phyloP scores from a whole-genome alignment of 805 yeast genomes.

The Ogataea ramenticola region DNA sequence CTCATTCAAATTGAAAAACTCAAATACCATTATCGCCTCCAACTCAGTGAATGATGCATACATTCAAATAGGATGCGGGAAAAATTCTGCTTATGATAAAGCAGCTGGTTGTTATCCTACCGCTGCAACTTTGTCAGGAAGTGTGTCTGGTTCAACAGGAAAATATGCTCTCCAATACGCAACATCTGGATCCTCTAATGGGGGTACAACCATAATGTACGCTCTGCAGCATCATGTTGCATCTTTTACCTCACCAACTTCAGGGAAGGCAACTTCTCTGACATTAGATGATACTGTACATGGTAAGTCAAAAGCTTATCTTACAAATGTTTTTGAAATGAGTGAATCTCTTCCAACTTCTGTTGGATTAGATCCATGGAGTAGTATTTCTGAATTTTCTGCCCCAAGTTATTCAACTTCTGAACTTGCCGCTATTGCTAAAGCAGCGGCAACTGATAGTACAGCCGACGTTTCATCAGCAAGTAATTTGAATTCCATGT shows the following conservation, averaged over 20 bases:
- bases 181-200: conserved; percentile 37
- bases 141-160: conserved; percentile 28
- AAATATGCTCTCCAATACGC: conserved; percentile 37
- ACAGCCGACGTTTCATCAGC: conserved; percentile 34
- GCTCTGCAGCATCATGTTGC: conserved; percentile 46
- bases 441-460: conserved; percentile 32
- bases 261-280: conserved; percentile 25
- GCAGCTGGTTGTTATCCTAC: conserved; percentile 60
- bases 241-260: conserved; percentile 26
- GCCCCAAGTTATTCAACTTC: conserved; percentile 13
- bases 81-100: conserved; percentile 39
- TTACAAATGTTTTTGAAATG: conserved; percentile 35
- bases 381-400: conserved; percentile 32
- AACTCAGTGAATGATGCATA: conserved; percentile 39
- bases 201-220: conserved; percentile 38
- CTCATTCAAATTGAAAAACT: conserved; percentile 16
- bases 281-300: conserved; percentile 42
- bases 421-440: conserved; percentile 14
- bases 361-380: conserved; percentile 50
- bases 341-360: conserved; percentile 33
- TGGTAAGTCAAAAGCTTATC: conserved; percentile 39
- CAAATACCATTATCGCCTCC: conserved; percentile 33
- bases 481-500: conserved; percentile 45
- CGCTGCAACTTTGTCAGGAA: conserved; percentile 36
- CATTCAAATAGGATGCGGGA: conserved; percentile 55